A percentile compares a stretch with the other conserved stretches of the same genome.
These are phyloP conservation scores for Isabelozyma heimii DNA, from an alignment of 805 yeast genomes.

Conservation along the genomic window DNA sequence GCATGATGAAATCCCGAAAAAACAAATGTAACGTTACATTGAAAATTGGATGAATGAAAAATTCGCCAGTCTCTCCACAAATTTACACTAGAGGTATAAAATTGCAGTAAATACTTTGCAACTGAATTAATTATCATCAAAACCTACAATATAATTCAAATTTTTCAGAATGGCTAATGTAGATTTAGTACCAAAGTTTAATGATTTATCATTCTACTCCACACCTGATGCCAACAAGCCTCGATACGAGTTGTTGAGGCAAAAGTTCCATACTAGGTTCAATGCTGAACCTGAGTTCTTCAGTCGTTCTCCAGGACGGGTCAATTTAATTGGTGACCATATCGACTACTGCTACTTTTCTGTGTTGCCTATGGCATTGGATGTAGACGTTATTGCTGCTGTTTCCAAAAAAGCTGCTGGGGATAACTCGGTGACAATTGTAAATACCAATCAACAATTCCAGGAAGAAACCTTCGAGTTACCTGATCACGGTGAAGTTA, in stretches of 20 bases:
- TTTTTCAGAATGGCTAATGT: conserved; percentile 6
- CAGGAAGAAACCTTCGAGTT: conserved; percentile 32
- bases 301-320: conserved; percentile 73
- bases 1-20: neutral
- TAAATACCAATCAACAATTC: conserved; percentile 35
- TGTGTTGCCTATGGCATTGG: conserved; percentile 73
- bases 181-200: conserved; percentile 29
- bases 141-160: neutral
- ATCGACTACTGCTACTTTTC: conserved; percentile 67
- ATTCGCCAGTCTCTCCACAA: neutral
- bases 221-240: conserved; percentile 18
- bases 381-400: conserved; percentile 58
- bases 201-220: conserved; percentile 34
- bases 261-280: conserved; percentile 21
- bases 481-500: conserved; percentile 37
- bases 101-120: too few relatives aligned
- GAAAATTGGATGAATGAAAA: neutral
- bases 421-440: conserved; percentile 25
- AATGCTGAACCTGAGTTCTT: conserved; percentile 41
- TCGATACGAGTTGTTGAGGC: conserved; percentile 24
- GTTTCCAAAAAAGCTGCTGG: conserved; percentile 23
- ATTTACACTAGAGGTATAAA: neutral
- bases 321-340: conserved; percentile 73
- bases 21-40: conserved; percentile 8
- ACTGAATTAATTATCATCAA: neutral